These are phyloP conservation scores for Ophiocytium majus DNA, from an alignment of 352 stramenopile species.

Conservation along the genomic window DNA sequence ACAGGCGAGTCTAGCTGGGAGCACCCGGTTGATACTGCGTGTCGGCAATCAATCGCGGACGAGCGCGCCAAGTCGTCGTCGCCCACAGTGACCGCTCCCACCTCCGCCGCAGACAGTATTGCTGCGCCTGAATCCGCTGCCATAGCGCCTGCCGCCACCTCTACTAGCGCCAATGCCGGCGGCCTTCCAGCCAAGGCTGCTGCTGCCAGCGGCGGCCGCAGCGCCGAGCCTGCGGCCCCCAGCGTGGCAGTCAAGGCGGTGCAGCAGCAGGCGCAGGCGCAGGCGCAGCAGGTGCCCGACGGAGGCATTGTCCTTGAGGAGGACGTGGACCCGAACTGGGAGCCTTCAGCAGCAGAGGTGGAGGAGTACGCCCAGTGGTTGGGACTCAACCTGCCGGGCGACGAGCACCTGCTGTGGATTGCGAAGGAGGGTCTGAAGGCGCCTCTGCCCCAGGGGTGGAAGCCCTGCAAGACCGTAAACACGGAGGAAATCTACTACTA, in stretches of 20 bases:
- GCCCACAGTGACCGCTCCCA: too few species aligned
- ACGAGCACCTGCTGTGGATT: conserved; percentile 88
- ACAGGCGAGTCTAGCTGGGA: conserved; percentile 85
- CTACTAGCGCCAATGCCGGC: too few species aligned
- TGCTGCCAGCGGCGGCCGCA: too few species aligned
- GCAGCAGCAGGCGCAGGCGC: background rate
- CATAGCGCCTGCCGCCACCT: too few species aligned
- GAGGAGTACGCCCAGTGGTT: conserved; percentile 90
- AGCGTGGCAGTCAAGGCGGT: too few species aligned
- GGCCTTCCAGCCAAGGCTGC: too few species aligned
- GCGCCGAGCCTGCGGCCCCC: too few species aligned
- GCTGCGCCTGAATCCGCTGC: too few species aligned
- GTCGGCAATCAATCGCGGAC: too few species aligned
- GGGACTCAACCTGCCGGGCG: conserved; percentile 84
- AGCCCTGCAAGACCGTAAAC: conserved; percentile 88
- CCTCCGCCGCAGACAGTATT: too few species aligned
- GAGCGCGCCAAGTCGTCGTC: too few species aligned
- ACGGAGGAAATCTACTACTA: conserved; percentile 95
- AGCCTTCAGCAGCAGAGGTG: conserved; percentile 75
- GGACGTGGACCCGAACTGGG: conserved; percentile 91
- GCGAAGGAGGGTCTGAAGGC: conserved; percentile 83
- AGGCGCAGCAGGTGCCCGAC: conserved; percentile 15
- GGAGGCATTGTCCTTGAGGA: conserved; percentile 81
- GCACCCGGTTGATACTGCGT: too few species aligned
- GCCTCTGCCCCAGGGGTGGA: conserved; percentile 87